Base-by-base conservation (phyloP, 2,329 filamentous ascomycete species). In the Pseudopithomyces chartarum region DNA sequence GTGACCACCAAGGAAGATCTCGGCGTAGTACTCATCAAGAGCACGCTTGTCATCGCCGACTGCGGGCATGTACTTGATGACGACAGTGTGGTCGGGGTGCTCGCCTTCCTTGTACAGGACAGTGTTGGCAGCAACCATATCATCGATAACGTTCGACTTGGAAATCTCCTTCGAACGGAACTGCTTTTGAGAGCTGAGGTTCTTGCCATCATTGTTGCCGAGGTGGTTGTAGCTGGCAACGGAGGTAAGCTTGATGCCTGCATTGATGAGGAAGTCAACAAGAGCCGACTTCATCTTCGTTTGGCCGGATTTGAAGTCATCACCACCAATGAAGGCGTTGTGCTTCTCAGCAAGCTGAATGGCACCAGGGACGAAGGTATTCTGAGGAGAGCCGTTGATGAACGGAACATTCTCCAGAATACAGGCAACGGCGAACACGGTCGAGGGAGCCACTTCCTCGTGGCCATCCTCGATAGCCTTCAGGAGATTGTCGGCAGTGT, bases 231-330 rank as follows among this genome's bases (percentile, higher is more conserved):
- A 99, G 80, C 91, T 96, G 64, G 95, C 92, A 80, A 99, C 98
- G 39, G 93, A 97, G 58, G 94, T 98, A 73, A 99, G 87, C 83
- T 97, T 97, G 85, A 99, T 98, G 76, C 95, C 95, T 46, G 95
- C 95, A 76, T 88, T 97, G 87, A 99, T 97, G 76, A 99, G 81
- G 82, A 99, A 99, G 80, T 99, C 95, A 44, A 98, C 95, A 29
- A 99, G 87, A 19, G 95, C 95, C 58, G 95, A 98, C 83, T 99
- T 99, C 95, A 99, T 99, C 88, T 99, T 99, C 76, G 95, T 99
- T 84, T 99, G 95, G 61, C 95, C 95, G 61, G 95, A 98, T 84
- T 99, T 99, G 89, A 99, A 99, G 81, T 99, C 95, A 71, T 99
- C 95, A 64, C 95, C 95, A 57, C 95, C 95, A 70, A 99, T 92